Percentiles rank a stretch among this genome's conserved stretches.
Conservation (phyloP, 2,329 filamentous ascomycete species). For the Aspergillus ruber region DNA sequence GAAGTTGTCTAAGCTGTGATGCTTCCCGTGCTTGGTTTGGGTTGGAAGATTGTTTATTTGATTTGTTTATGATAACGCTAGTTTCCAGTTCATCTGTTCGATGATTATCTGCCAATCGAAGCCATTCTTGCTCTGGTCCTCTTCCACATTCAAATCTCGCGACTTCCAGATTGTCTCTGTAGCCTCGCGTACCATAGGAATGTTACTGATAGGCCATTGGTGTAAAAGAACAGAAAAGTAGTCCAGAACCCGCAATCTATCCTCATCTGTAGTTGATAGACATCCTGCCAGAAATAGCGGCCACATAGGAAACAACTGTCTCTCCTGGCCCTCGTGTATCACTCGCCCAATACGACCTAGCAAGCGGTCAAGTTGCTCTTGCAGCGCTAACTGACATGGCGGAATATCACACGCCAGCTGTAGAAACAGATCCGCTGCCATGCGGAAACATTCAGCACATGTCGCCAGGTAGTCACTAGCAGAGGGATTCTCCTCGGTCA, state of each 20-base stretch:
- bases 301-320: neutral
- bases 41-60: neutral
- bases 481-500: neutral
- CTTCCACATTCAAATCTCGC: neutral
- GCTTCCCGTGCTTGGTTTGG: neutral
- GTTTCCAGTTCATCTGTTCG: neutral
- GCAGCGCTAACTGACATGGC: neutral
- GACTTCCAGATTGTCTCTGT: neutral
- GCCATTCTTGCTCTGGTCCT: neutral
- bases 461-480: neutral
- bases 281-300: neutral
- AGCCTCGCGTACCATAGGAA: neutral
- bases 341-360: neutral
- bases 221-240: neutral
- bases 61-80: neutral
- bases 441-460: neutral
- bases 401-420: neutral
- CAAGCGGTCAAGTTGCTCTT: neutral
- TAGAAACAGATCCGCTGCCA: neutral
- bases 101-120: neutral
- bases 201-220: neutral
- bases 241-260: neutral
- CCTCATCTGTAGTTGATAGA: neutral
- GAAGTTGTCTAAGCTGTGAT: slow-evolving; percentile 15
- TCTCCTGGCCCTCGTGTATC: neutral